Base-by-base conservation (phyloP, 345 rosid genomes). In the Kernera saxatilis region DNA sequence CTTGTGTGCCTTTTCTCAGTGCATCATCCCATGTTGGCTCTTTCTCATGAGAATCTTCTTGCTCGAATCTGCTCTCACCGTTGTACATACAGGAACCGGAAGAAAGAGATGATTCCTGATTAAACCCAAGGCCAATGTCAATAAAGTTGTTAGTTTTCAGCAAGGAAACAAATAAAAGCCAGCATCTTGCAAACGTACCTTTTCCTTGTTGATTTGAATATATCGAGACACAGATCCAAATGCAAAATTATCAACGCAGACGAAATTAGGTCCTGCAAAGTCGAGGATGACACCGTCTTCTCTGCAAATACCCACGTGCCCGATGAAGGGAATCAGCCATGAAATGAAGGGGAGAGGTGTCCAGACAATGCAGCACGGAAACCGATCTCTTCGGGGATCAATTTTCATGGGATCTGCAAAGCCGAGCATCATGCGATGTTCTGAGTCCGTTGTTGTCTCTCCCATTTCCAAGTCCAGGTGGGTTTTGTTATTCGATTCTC, bases 201-300 rank as follows among this genome's bases (percentile, higher is more conserved):
- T 84, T 50, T 78, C 88, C 55, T 83, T 87, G 82, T 74, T 82
- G 56, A 93, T 88, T 75, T 86, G 97, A 67, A 93, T 44, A 71
- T 87, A 90, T 37, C 97, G 92, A 78, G 89, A 61, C 3, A 83
- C 90, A 8, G 93, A 77, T 15, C 97, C 98, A 66, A 93, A 91
- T 13, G 97, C 77, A 51, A 93, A 91, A 59, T 85, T 85, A 72
- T 93, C 97, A 8, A 91, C 91, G 39, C 86, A 91, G 5, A 93
- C 96, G 27, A 87, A 91, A 80, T 93, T 89, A 33, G 98, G 96
- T 58, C 98, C 98, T 12, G 97, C 97, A 75, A 93, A 91, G 78
- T 91, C 98, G 58, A 89, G 80, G 61, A 91, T 87, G 26, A 89
- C 86, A 14, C 97, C 98, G 78, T 93, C 97, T 82, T 91, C 94